A percentile compares a stretch with the other conserved stretches of the same genome.
Evolutionary conservation across 352 stramenopile species (phyloP).

Genomic region (Globisporangium mamillatum): DNA sequence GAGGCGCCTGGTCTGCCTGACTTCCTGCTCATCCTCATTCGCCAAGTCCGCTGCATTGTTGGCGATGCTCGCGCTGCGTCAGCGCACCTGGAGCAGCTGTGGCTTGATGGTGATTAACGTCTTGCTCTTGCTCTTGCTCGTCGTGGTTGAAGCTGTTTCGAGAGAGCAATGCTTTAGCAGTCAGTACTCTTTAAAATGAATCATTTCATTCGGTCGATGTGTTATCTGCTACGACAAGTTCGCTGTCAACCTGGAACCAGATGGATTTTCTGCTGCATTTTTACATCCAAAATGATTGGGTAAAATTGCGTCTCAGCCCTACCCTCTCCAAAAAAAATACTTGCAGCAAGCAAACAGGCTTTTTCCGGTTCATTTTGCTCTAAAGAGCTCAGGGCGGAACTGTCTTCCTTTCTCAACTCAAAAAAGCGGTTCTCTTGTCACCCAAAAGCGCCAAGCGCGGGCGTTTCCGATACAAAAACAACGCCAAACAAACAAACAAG

Average conservation of each 20-base stretch:
- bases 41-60: not conserved
- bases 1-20: not conserved
- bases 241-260: not conserved
- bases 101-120: not conserved
- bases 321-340: not conserved
- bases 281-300: not conserved
- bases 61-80: not conserved
- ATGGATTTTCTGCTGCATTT: not conserved
- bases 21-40: not conserved
- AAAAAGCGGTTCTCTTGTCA: not conserved
- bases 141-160: not conserved
- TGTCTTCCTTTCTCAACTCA: conserved; percentile 2
- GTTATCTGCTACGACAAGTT: not conserved
- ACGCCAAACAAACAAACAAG: not conserved
- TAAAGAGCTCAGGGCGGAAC: conserved; percentile 7
- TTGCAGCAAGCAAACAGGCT: not conserved
- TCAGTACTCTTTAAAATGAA: not conserved
- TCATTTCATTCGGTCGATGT: not conserved
- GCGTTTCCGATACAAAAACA: conserved; percentile 7
- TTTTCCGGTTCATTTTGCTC: not conserved
- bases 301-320: not conserved
- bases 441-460: not conserved
- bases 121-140: not conserved
- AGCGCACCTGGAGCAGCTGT: not conserved
- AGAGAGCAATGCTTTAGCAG: not conserved